A percentile compares a stretch with the other conserved stretches of the same genome.
Conservation (phyloP, 2,329 filamentous ascomycete genomes). For the Sporothrix humicola region DNA sequence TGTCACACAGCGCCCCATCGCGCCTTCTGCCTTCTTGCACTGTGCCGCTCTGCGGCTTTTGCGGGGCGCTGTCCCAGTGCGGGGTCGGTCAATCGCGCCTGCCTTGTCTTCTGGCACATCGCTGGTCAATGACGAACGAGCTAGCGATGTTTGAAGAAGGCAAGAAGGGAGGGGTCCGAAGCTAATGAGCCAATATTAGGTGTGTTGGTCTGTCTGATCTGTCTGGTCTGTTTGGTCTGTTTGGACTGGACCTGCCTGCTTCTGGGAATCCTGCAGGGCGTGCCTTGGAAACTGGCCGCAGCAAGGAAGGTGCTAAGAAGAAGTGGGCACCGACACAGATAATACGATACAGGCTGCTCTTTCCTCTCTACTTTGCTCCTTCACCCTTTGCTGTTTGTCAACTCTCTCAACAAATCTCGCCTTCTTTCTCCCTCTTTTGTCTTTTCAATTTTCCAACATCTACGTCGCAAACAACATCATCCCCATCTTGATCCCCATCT, state of each 20-base stretch:
- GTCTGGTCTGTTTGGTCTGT: neutral
- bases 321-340: constrained; percentile 21
- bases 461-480: neutral
- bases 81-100: constrained; percentile 26
- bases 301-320: constrained; percentile 18
- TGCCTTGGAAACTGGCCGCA: constrained; percentile 31
- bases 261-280: neutral
- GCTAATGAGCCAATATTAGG: constrained; percentile 15
- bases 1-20: neutral
- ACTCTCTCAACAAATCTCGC: neutral
- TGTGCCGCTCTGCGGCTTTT: constrained; percentile 9
- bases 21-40: neutral
- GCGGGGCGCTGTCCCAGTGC: constrained; percentile 28
- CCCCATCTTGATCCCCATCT: neutral
- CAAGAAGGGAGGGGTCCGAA: neutral
- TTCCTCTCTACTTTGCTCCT: neutral
- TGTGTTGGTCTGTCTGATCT: neutral
- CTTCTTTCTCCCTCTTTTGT: neutral
- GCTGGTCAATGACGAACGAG: constrained; percentile 5
- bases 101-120: neutral
- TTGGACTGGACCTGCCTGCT: neutral
- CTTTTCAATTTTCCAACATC: neutral
- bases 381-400: constrained; percentile 7
- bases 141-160: constrained; percentile 1
- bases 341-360: neutral